These are phyloP conservation scores for Zarea fungicola DNA, from an alignment of 2,329 filamentous ascomycete genomes.

Conservation along the genomic window DNA sequence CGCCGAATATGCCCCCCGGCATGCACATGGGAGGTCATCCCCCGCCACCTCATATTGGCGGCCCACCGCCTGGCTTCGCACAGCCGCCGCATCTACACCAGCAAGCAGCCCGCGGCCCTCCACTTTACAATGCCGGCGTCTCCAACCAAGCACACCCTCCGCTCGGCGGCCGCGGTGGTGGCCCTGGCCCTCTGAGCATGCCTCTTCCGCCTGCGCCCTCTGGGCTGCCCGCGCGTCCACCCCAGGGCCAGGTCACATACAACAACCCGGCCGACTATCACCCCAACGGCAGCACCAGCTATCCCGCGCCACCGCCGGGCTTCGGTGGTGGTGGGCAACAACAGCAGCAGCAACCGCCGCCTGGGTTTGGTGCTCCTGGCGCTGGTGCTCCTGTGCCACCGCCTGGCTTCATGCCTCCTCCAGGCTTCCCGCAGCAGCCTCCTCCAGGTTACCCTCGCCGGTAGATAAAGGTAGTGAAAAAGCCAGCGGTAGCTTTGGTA, in stretches of 20 bases:
- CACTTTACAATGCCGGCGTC: slow-evolving; percentile 29
- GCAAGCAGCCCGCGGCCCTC: slow-evolving; percentile 23
- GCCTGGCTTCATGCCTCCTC: slow-evolving; percentile 36
- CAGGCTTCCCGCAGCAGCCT: slow-evolving; percentile 37
- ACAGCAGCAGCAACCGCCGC: slow-evolving; percentile 31
- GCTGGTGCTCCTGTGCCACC: slow-evolving; percentile 32
- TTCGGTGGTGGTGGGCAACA: slow-evolving; percentile 24
- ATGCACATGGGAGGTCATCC: slow-evolving; percentile 23
- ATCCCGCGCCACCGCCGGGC: slow-evolving; percentile 31
- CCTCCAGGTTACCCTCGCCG: slow-evolving; percentile 39
- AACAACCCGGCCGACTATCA: slow-evolving; percentile 45
- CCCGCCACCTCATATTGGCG: slow-evolving; percentile 13
- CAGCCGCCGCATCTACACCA: slow-evolving; percentile 24
- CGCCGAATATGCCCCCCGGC: slow-evolving; percentile 15
- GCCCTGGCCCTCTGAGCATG: slow-evolving; percentile 15
- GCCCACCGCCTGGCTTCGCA: slow-evolving; percentile 29
- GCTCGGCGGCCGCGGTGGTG: slow-evolving; percentile 22
- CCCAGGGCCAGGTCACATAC: slow-evolving; percentile 40
- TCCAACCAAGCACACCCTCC: slow-evolving; percentile 20
- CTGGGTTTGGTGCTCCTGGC: slow-evolving; percentile 32
- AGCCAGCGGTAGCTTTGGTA: not conserved
- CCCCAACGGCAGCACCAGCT: slow-evolving; percentile 31
- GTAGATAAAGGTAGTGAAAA: no score
- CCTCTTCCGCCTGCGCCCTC: slow-evolving; percentile 44
- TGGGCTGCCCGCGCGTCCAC: slow-evolving; percentile 46